Base-by-base conservation (phyloP, 768 basidiomycete genomes). In the Mycena maculata region DNA sequence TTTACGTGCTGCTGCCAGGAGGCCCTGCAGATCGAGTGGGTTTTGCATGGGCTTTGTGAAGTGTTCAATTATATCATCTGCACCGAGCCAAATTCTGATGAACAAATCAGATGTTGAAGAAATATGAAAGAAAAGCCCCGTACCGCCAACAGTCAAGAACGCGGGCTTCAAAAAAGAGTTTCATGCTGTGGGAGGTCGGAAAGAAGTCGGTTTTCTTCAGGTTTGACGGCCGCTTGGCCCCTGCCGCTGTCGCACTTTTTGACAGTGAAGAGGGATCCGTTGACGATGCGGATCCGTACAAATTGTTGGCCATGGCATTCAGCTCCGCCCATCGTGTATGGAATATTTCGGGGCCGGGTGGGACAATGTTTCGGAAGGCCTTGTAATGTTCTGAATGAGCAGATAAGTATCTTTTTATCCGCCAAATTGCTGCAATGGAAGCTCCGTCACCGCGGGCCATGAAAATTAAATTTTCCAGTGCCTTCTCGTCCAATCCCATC, bases 61-160 rank as follows among this genome's bases (percentile, higher is more conserved):
- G 25, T 59, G n/a, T 9, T 4, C 11, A 25, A 59, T 30, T 3
- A 59, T 5, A 33, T 59, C 44, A 10, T 59, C 57, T 15, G 44
- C 27, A 3, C 22, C 44, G 45, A 59, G 47, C 20, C 8, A 44
- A 30, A 59, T 27, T 10, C 57, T 59, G 22, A n/a, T 7, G 42
- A 6, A 8, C n/a, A 33, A n/a, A 20, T 33, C 8, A 27, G 6
- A 7, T 31, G 16, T 25, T 23, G 18, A 13, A 28, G 23, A 49
- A 5, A 49, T 9, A 9, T 13, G 8, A 44, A 11, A 73, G 54
- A 71, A 60, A 16, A 69, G 56, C 6, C 41, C 63, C 64, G 71
- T 67, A 41, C 72, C 71, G 25, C 72, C 53, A 25, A 63, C 73
- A n/a, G n/a, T n/a, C n/a, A n/a, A n/a, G n/a, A n/a, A n/a, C n/a